Evolutionary conservation across 345 rosid species (phyloP).

Genomic region (Rhodamnia argentea): DNA sequence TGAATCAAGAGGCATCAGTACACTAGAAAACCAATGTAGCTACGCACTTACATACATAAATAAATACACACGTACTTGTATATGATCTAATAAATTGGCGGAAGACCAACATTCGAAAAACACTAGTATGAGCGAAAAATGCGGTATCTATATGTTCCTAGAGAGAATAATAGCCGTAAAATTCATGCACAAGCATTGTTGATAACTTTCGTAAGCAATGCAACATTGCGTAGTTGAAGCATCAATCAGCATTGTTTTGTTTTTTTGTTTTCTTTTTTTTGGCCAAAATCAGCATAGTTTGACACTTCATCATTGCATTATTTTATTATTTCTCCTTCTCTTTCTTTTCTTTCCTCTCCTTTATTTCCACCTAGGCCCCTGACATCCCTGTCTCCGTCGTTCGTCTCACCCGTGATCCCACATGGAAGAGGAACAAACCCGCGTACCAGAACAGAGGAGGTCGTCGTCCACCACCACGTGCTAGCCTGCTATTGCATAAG

Average conservation of each 20-base stretch:
- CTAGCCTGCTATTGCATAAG: no score
- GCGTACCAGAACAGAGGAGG: background rate
- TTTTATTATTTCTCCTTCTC: background rate
- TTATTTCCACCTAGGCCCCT: background rate
- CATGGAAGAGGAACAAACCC: background rate
- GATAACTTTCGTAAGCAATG: background rate
- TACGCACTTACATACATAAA: background rate
- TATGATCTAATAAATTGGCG: background rate
- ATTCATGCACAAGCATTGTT: background rate
- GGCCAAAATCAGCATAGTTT: background rate
- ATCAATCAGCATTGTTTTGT: no score
- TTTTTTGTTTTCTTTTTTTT: no score
- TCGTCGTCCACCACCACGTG: background rate
- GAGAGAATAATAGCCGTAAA: background rate
- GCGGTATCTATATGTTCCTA: background rate
- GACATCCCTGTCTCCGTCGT: background rate
- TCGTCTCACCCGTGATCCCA: background rate
- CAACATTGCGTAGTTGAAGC: no score
- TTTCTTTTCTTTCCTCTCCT: background rate
- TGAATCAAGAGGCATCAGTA: background rate
- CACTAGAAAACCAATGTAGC: background rate
- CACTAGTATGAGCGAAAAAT: background rate
- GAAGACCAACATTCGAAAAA: background rate
- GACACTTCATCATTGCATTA: background rate
- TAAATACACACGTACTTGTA: accelerated